phyloP scores from a whole-genome alignment of 2,329 filamentous ascomycete species.

The Talaromyces pinophilus region DNA sequence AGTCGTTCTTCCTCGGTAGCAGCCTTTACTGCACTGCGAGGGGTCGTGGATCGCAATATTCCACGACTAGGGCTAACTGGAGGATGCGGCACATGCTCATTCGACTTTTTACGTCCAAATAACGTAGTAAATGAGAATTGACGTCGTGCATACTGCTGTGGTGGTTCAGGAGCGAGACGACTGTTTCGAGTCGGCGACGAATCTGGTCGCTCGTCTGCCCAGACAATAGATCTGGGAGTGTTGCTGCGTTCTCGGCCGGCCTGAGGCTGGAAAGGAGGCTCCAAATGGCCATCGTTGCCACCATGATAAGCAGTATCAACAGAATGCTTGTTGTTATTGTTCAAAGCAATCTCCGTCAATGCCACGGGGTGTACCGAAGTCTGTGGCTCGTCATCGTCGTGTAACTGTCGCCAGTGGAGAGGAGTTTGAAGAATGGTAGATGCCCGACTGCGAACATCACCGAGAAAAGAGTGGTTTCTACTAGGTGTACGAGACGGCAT shows the following conservation, averaged over 20 bases:
- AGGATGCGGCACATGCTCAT: slow-evolving; percentile 28
- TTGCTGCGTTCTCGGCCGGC: slow-evolving; percentile 32
- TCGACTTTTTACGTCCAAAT: slow-evolving; percentile 58
- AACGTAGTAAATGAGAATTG: slow-evolving; percentile 94
- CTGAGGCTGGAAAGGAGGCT: slow-evolving; percentile 28
- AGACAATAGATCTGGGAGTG: slow-evolving; percentile 44
- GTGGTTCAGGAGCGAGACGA: slow-evolving; percentile 32
- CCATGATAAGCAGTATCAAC: slow-evolving; percentile 45
- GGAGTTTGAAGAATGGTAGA: slow-evolving; percentile 39
- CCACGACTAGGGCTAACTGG: slow-evolving; percentile 36
- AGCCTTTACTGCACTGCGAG: slow-evolving; percentile 45
- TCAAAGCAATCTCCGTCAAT: slow-evolving; percentile 60
- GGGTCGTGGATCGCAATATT: slow-evolving; percentile 44
- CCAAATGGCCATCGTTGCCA: slow-evolving; percentile 28
- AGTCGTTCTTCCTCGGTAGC: slow-evolving; percentile 80
- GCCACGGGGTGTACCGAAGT: slow-evolving; percentile 62
- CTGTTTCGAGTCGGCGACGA: slow-evolving; percentile 25
- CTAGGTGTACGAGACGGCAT: slow-evolving; percentile 44
- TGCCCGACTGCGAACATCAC: slow-evolving; percentile 41
- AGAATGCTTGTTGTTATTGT: slow-evolving; percentile 41
- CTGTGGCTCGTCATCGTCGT: slow-evolving; percentile 37
- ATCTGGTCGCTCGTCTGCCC: slow-evolving; percentile 36
- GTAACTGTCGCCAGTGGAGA: slow-evolving; percentile 40
- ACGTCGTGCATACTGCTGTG: slow-evolving; percentile 60
- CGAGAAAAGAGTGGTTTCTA: slow-evolving; percentile 41